Base-by-base conservation (phyloP, 306 rosid species). In the Vachellia collinsii region DNA sequence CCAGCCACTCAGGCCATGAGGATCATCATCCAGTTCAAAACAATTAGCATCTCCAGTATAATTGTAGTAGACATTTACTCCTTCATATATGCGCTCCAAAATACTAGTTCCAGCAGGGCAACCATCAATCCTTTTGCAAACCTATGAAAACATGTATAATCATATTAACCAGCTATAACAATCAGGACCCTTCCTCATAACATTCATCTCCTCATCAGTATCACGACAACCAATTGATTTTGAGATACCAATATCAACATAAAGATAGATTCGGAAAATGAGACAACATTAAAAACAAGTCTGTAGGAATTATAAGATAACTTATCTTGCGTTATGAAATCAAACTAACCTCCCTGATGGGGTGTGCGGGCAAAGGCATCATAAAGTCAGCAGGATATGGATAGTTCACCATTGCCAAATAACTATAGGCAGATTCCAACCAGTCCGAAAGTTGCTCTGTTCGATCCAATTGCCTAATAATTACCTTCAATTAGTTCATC, bases 1-100 rank as follows among this genome's bases (percentile, higher is more conserved):
- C 97, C 98, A 92, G 47, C 98, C 98, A 80, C 75, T 79, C 83
- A 88, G 54, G 81, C 98, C 97, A 84, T 90, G 95, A 75, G 97
- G 94, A 76, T 82, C 87, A 68, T 90, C 97, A 85, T 90, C 91
- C 77, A 94, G 72, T 63, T 89, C 81, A 84, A 94, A 92, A 84
- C 98, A 90, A 69, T 88, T 83, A 74, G 77, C 88, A 66, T 63
- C 83, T 54, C 94, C 94, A 37, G 93, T 90, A 80, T 91, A 92
- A 84, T 90, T 92, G 83, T 94, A 92, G 88, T 85, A 92, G 65
- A 92, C 83, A 77, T 86, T 90, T 37, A 83, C 83, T 58, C 98
- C 98, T 88, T 85, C 89, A 83, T 88, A 92, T 82, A 92, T 86
- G 70, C 90, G 89, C 53, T 89, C 90, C 83, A 90, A 78, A 68